Conservation (phyloP, 176 grass and related monocot species). For the Pharus latifolius region DNA sequence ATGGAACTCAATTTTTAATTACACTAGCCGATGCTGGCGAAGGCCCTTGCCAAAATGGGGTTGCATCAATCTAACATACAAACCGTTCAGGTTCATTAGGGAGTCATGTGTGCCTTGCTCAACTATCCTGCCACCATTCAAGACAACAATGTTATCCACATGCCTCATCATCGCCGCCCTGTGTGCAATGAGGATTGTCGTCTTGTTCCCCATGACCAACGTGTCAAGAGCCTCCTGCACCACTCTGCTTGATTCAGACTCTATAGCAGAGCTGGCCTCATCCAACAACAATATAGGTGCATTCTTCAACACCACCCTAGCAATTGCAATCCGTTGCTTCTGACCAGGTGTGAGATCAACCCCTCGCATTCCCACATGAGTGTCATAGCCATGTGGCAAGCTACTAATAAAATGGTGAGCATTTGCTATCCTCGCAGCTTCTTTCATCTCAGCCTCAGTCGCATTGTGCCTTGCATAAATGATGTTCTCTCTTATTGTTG, state of each 20-base stretch:
- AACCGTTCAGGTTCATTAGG: constrained; percentile 77
- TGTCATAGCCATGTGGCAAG: constrained; percentile 96
- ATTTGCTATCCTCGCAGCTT: constrained; percentile 94
- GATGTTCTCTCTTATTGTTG: constrained; percentile 97
- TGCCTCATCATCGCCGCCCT: constrained; percentile 99
- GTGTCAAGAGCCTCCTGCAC: constrained; percentile 98
- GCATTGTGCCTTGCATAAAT: constrained; percentile 98
- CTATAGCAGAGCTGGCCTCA: constrained; percentile 88
- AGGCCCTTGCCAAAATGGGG: constrained; percentile 98
- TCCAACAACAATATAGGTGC: constrained; percentile 95
- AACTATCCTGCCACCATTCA: constrained; percentile 94
- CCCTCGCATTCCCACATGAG: constrained; percentile 96
- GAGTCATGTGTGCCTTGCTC: constrained; percentile 89
- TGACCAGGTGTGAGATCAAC: constrained; percentile 93
- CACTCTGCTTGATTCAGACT: constrained; percentile 92
- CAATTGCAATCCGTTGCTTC: constrained; percentile 94
- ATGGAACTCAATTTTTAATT: constrained; percentile 38
- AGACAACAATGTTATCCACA: constrained; percentile 92
- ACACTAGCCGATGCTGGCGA: constrained; percentile 84
- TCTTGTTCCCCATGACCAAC: constrained; percentile 98
- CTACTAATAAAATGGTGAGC: constrained; percentile 99
- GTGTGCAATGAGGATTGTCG: constrained; percentile 95
- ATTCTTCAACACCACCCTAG: constrained; percentile 91
- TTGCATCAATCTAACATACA: constrained; percentile 99
- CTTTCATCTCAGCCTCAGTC: constrained; percentile 95